Percentiles rank a stretch among this genome's conserved stretches.
phyloP scores from a whole-genome alignment of 371 early-diverging fungal genomes.

The Haplosporangium sp. region DNA sequence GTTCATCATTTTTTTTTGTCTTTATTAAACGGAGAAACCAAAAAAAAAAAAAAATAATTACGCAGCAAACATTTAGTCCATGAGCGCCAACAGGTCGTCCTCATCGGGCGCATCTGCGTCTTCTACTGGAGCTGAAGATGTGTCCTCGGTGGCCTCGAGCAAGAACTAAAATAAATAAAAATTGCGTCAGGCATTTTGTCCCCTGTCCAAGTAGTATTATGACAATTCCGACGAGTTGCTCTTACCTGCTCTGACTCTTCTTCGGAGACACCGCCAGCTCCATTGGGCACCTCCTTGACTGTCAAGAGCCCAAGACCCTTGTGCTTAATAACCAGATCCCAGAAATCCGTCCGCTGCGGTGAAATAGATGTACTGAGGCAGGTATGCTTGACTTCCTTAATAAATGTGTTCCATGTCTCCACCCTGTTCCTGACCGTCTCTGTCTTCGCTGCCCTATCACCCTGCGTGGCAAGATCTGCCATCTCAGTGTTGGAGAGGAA shows the following conservation, averaged over 20 bases:
- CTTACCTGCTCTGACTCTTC: conserved; percentile 43
- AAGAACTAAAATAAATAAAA: conserved; percentile 14
- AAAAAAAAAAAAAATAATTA: neutral
- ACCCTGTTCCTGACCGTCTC: conserved; percentile 30
- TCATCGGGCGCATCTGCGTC: conserved; percentile 31
- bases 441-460: conserved; percentile 6
- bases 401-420: conserved; percentile 38
- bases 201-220: neutral
- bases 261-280: conserved; percentile 26
- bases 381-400: conserved; percentile 30
- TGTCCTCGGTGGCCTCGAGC: conserved; percentile 11
- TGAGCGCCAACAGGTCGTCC: conserved; percentile 45
- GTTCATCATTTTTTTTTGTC: conserved; percentile 8
- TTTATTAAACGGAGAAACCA: conserved; percentile 6
- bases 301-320: conserved; percentile 35
- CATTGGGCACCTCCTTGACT: conserved; percentile 18
- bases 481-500: conserved; percentile 21
- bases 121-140: conserved; percentile 2
- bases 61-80: conserved; percentile 22
- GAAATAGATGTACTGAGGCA: conserved; percentile 32
- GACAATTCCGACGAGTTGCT: neutral
- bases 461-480: conserved; percentile 12
- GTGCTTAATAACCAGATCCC: conserved; percentile 35
- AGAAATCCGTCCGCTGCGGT: conserved; percentile 40
- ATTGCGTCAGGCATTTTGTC: neutral